Conservation (phyloP, 306 rosid species). For the Cicer chorassanicum region DNA sequence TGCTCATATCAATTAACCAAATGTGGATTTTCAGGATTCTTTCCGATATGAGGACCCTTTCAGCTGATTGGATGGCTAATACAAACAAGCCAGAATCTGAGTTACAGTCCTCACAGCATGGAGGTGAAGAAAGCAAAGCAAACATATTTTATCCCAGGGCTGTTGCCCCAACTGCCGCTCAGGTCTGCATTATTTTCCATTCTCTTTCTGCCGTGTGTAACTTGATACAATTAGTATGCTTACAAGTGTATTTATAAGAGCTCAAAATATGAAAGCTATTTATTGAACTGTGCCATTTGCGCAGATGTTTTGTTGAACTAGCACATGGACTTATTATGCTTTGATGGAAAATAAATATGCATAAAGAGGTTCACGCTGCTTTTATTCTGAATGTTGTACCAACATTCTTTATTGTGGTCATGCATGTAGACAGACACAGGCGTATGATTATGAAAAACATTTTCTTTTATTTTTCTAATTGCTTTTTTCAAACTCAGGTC, state of each 20-base stretch:
- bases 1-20: slow-evolving; percentile 43
- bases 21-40: slow-evolving; percentile 79
- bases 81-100: slow-evolving; percentile 86
- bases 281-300: slow-evolving; percentile 26
- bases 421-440: slow-evolving; percentile 28
- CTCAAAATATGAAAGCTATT: slow-evolving; percentile 25
- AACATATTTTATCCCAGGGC: slow-evolving; percentile 88
- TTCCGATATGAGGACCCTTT: slow-evolving; percentile 98
- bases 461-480: neutral
- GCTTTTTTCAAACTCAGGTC: slow-evolving; percentile 27
- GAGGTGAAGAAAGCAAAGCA: slow-evolving; percentile 91
- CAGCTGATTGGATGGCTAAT: slow-evolving; percentile 99
- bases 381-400: slow-evolving; percentile 16
- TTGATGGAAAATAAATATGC: slow-evolving; percentile 27
- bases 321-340: slow-evolving; percentile 7
- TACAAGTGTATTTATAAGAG: slow-evolving; percentile 11
- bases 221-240: slow-evolving; percentile 19
- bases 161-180: slow-evolving; percentile 96
- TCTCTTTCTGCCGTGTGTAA: slow-evolving; percentile 30
- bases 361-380: slow-evolving; percentile 6
- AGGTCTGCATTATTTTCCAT: slow-evolving; percentile 59
- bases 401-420: slow-evolving; percentile 24
- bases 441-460: neutral
- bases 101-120: slow-evolving; percentile 78
- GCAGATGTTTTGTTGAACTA: slow-evolving; percentile 35